Evolutionary conservation across 495 filamentous ascomycete species (phyloP), one percentile per base, ranked within the genome.

Genomic region (Bacidia gigantensis): DNA sequence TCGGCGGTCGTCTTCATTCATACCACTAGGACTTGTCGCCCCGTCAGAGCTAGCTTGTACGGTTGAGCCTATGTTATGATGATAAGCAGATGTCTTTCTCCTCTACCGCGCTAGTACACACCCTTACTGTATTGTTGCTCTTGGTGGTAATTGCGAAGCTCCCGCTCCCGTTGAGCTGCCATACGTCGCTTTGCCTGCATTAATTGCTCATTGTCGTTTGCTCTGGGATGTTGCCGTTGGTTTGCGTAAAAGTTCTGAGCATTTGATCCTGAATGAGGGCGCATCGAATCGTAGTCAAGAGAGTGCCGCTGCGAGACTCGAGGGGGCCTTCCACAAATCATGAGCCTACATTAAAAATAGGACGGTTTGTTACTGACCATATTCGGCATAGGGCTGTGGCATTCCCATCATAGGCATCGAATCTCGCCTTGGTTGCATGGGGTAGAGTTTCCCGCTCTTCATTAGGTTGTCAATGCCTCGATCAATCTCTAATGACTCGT

Each of bases 121-220:
- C 92, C 95, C 83, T 90, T 83, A 72, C 96, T 93, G 76, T 93
- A 97, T 80, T 98, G 92, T 77, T 98, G 92, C 76, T 98, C 92
- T 74, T 96, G 92, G 71, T 98, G 92, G 74, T 96, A 97, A 71
- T 98, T 98, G 70, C 92, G 87, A 69, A 98, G 81, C 74, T 98
- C 92, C 69, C 93, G 85, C 76, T 98, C 92, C 70, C 92, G 86
- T 71, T 95, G 90, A 70, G 92, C 92, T 55, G 92, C 92, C 83
- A 95, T 88, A 73, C 89, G 86, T 71, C 92, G 84, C 75, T 98
- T 97, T 65, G 87, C 89, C 79, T 96, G 92, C 78, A 94, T 84
- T 82, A 95, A 86, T 71, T 95, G 89, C 71, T 98, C 92, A 65
- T 89, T 87, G 73, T 98, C 92, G 74, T 83, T 93, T 50, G 84